Percentiles rank a stretch among this genome's conserved stretches.
phyloP scores from a whole-genome alignment of 768 basidiomycete species.

The Cyclocybe aegerita region DNA sequence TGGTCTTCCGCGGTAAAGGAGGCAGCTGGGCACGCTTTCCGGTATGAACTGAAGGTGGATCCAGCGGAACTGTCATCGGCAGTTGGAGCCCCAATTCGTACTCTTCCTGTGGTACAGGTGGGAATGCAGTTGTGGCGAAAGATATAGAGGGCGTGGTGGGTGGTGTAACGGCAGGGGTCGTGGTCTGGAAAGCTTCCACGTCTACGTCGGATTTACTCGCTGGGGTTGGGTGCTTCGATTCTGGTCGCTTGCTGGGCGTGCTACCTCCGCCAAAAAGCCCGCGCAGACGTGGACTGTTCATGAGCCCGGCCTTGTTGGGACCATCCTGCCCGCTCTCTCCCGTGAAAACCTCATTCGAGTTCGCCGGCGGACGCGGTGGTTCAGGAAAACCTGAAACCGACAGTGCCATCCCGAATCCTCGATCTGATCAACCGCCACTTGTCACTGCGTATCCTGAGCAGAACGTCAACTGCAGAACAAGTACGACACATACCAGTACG shows the following conservation, averaged over 20 bases:
- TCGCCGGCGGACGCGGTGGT: constrained; percentile 24
- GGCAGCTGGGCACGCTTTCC: constrained; percentile 19
- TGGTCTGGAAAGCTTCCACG: constrained; percentile 5
- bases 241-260: constrained; percentile 16
- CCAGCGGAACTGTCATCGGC: constrained; percentile 10
- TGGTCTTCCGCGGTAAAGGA: constrained; percentile 21
- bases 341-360: constrained; percentile 13
- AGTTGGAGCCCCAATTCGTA: constrained; percentile 24
- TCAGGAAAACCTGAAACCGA: constrained; percentile 38
- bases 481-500: constrained; percentile 4
- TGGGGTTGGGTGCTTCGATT: constrained; percentile 15
- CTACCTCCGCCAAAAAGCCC: constrained; percentile 23
- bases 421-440: constrained; percentile 14
- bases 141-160: constrained; percentile 12
- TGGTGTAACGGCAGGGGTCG: constrained; percentile 9
- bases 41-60: constrained; percentile 10
- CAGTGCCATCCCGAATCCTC: constrained; percentile 16
- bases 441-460: not conserved
- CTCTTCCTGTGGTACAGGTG: constrained; percentile 17
- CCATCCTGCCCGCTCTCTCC: constrained; percentile 11
- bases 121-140: constrained; percentile 16
- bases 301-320: constrained; percentile 8
- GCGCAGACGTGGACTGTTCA: constrained; percentile 22
- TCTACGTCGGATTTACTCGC: constrained; percentile 16
- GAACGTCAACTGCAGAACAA: not conserved